Conservation (phyloP, 345 rosid species). For the Adansonia digitata region DNA sequence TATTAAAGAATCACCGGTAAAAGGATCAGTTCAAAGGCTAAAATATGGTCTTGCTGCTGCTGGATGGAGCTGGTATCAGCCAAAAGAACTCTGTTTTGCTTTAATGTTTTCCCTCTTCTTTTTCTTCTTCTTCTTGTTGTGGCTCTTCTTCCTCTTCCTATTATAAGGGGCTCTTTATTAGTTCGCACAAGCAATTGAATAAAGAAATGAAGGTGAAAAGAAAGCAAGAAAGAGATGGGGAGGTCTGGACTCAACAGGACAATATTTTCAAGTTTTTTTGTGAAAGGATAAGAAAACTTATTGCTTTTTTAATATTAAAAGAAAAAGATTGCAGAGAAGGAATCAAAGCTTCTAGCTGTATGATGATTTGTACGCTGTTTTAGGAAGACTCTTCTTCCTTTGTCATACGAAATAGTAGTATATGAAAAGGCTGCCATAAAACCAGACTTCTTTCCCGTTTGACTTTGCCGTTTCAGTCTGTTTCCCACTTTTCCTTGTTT, state of each 20-base stretch:
- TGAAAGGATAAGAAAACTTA: not conserved
- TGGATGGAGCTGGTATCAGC: not conserved
- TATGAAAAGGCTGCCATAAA: not conserved
- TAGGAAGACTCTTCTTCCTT: not conserved
- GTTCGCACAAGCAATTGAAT: slow-evolving; percentile 28
- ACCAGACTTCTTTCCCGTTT: slow-evolving; percentile 25
- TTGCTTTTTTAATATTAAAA: too few relatives aligned
- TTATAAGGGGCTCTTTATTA: not conserved
- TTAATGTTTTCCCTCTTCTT: not conserved
- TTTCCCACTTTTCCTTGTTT: slow-evolving; percentile 1
- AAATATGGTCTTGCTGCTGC: not conserved
- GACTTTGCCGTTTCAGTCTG: slow-evolving; percentile 28
- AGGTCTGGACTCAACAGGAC: not conserved
- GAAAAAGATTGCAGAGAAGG: not conserved
- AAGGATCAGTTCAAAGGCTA: slow-evolving; percentile 1
- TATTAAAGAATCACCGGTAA: slow-evolving; percentile 24
- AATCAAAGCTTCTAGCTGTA: not conserved
- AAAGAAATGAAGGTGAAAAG: slow-evolving; percentile 7
- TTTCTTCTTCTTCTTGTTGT: not conserved
- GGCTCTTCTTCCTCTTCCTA: not conserved
- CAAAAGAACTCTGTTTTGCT: not conserved
- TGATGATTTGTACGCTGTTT: slow-evolving; percentile 16
- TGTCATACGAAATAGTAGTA: not conserved
- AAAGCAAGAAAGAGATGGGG: not conserved
- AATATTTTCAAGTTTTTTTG: slow-evolving; percentile 12